phyloP scores from a whole-genome alignment of 306 rosid species.

The Lithocarpus polystachyus region DNA sequence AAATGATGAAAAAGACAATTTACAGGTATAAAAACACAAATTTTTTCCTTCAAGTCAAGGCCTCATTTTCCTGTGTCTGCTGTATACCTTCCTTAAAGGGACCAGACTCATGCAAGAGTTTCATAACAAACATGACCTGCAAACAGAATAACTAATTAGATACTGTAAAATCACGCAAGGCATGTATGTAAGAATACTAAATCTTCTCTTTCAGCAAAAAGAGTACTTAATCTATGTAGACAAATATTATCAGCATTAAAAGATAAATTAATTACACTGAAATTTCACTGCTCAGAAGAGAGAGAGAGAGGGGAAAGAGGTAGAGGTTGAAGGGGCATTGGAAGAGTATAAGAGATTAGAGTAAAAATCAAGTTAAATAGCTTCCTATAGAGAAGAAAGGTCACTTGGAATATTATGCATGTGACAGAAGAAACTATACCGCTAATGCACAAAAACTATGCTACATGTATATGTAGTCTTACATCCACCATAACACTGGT shows the following conservation, averaged over 20 bases:
- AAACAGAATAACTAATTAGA: background rate
- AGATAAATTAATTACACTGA: too few relatives aligned
- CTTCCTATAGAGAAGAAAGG: background rate
- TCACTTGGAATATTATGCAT: background rate
- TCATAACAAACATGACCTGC: constrained; percentile 71
- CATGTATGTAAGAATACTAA: background rate
- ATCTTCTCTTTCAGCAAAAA: too few relatives aligned
- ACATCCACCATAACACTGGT: background rate
- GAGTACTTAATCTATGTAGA: background rate
- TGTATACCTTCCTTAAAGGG: constrained; percentile 70
- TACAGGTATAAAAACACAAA: background rate
- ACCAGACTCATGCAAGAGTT: constrained; percentile 74
- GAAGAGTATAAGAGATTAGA: too few relatives aligned
- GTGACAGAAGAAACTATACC: background rate
- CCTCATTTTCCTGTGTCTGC: background rate
- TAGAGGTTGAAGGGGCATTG: too few relatives aligned
- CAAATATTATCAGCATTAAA: background rate
- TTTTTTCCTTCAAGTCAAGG: background rate
- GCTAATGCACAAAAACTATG: background rate
- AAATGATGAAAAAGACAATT: background rate
- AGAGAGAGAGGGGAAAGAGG: background rate
- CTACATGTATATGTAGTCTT: background rate
- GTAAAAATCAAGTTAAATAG: background rate
- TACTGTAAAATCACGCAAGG: background rate
- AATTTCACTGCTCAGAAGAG: background rate